phyloP scores from a whole-genome alignment of 306 rosid species.

The Mucuna pruriens region DNA sequence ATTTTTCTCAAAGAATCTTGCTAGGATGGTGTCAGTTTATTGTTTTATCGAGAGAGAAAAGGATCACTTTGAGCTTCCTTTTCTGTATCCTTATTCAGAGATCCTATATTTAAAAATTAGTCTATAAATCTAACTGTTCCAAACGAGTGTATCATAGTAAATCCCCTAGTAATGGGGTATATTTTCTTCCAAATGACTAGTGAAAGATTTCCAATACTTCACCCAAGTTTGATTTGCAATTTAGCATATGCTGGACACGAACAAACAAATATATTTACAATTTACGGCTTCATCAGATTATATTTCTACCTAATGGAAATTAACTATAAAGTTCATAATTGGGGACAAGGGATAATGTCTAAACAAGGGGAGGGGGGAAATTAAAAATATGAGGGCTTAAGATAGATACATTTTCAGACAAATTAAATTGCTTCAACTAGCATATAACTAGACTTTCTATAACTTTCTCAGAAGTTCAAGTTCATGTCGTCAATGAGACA shows the following conservation, averaged over 20 bases:
- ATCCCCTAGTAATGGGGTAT: too few species aligned
- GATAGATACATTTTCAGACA: slow-evolving; percentile 19
- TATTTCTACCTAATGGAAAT: background rate
- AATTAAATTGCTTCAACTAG: background rate
- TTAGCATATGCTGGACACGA: background rate
- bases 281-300: background rate
- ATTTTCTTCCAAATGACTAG: background rate
- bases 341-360: background rate
- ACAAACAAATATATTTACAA: background rate
- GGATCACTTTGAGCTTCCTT: too few species aligned
- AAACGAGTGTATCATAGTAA: too few species aligned
- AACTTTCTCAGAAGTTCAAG: slow-evolving; percentile 35
- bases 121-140: too few species aligned
- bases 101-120: too few species aligned
- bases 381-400: background rate
- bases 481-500: slow-evolving; percentile 26
- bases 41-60: too few species aligned
- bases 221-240: background rate
- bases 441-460: slow-evolving; percentile 14
- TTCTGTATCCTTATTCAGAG: too few species aligned
- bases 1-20: too few species aligned
- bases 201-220: background rate
- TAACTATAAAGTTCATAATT: background rate
- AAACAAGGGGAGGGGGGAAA: background rate
- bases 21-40: too few species aligned